phyloP scores from a whole-genome alignment of 139 green algal species.

The Dunaliella primolecta region DNA sequence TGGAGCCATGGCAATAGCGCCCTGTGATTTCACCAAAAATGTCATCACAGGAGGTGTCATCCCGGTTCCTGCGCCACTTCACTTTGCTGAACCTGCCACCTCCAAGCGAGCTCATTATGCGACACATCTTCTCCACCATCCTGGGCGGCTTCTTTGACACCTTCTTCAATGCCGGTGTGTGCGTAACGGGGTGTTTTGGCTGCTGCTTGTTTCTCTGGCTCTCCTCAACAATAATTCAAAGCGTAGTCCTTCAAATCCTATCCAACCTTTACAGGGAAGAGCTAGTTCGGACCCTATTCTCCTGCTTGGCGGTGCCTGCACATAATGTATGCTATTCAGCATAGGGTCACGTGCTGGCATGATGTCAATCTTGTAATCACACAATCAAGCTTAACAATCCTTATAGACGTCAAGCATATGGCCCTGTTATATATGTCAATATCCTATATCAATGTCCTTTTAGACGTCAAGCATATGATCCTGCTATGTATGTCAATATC shows the following conservation, averaged over 20 bases:
- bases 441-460: too few relatives aligned
- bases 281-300: too few relatives aligned
- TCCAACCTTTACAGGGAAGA: too few relatives aligned
- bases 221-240: background rate
- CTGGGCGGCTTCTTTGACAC: slow-evolving; percentile 65
- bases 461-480: too few relatives aligned
- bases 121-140: slow-evolving; percentile 67
- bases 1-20: too few relatives aligned
- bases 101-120: slow-evolving; percentile 47
- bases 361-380: background rate
- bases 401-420: too few relatives aligned
- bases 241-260: background rate
- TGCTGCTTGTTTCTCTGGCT: background rate
- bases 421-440: too few relatives aligned
- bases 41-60: slow-evolving; percentile 44
- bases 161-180: slow-evolving; percentile 41
- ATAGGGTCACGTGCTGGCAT: background rate
- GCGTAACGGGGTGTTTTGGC: background rate
- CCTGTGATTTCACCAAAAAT: too few relatives aligned
- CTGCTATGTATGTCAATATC: too few relatives aligned
- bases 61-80: slow-evolving; percentile 72
- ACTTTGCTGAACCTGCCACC: slow-evolving; percentile 64
- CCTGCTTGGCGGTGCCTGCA: too few relatives aligned
- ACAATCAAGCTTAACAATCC: too few relatives aligned
- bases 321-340: background rate